These are phyloP conservation scores for Cryptomeria japonica DNA, from an alignment of 75 land plant genomes.

Conservation along the genomic window DNA sequence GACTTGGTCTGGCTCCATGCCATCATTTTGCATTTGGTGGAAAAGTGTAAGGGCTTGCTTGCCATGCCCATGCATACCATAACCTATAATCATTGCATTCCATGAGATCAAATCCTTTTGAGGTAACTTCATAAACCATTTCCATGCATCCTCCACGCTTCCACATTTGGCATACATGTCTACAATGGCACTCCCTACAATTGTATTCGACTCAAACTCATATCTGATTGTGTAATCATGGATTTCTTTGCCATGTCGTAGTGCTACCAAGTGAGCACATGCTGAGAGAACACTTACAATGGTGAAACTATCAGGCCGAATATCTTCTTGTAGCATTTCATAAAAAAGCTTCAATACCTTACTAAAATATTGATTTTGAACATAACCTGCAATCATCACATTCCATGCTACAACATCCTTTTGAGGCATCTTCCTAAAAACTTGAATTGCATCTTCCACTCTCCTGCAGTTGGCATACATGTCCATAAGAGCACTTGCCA, in stretches of 20 bases:
- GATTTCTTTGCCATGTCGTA: constrained; percentile 44
- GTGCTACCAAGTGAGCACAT: constrained; percentile 34
- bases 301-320: constrained; percentile 40
- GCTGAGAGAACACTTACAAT: constrained; percentile 58
- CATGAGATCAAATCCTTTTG: constrained; percentile 53
- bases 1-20: constrained; percentile 44
- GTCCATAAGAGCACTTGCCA: constrained; percentile 59
- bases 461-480: constrained; percentile 60
- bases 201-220: constrained; percentile 35
- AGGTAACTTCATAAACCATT: constrained; percentile 46
- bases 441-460: constrained; percentile 30
- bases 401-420: constrained; percentile 69
- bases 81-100: constrained; percentile 69
- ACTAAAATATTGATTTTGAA: constrained; percentile 37
- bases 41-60: constrained; percentile 41
- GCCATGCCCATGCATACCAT: constrained; percentile 56
- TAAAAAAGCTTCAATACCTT: constrained; percentile 48
- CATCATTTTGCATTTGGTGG: constrained; percentile 38
- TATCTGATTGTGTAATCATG: constrained; percentile 47
- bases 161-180: constrained; percentile 79
- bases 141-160: constrained; percentile 33
- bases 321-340: constrained; percentile 29
- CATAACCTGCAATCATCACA: constrained; percentile 62
- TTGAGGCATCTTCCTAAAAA: constrained; percentile 43
- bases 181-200: constrained; percentile 70